Evolutionary conservation across 2,329 filamentous ascomycete species (phyloP).

Genomic region (Coleophoma cylindrospora): DNA sequence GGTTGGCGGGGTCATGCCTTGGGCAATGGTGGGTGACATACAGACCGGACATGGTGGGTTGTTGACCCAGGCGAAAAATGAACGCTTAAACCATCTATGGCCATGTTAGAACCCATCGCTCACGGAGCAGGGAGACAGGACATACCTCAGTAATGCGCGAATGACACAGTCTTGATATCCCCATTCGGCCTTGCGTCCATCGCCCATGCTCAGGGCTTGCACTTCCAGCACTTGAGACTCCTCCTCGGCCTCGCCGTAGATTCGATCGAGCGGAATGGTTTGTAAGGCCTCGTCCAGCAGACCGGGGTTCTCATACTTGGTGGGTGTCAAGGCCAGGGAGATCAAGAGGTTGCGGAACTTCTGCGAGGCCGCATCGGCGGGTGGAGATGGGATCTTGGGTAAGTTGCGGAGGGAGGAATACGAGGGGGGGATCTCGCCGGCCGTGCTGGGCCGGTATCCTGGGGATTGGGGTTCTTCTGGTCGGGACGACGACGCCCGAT

Average conservation of each 20-base stretch:
- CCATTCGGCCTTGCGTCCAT: slow-evolving; percentile 79
- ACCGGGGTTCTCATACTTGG: slow-evolving; percentile 94
- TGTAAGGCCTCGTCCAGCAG: slow-evolving; percentile 87
- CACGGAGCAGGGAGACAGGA: slow-evolving; percentile 7
- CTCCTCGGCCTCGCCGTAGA: slow-evolving; percentile 92
- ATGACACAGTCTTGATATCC: slow-evolving; percentile 97
- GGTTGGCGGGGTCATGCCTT: slow-evolving; percentile 78
- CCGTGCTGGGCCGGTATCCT: slow-evolving; percentile 40
- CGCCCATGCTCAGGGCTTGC: slow-evolving; percentile 81
- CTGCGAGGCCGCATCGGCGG: slow-evolving; percentile 64
- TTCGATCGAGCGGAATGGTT: slow-evolving; percentile 79
- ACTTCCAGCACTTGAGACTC: slow-evolving; percentile 84
- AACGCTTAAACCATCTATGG: slow-evolving; percentile 84
- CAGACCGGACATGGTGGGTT: slow-evolving; percentile 85
- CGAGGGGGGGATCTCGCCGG: slow-evolving; percentile 45
- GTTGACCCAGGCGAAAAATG: slow-evolving; percentile 96
- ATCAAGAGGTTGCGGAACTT: slow-evolving; percentile 80
- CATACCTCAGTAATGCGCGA: slow-evolving; percentile 75
- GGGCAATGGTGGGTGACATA: slow-evolving; percentile 73
- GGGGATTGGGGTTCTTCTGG: slow-evolving; percentile 29
- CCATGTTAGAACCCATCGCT: slow-evolving; percentile 10
- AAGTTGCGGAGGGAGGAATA: slow-evolving; percentile 59
- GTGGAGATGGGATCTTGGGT: slow-evolving; percentile 70
- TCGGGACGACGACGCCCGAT: slow-evolving; percentile 45
- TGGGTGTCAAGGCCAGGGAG: slow-evolving; percentile 80